phyloP scores from a whole-genome alignment of 306 rosid genomes.

The Casuarina glauca region DNA sequence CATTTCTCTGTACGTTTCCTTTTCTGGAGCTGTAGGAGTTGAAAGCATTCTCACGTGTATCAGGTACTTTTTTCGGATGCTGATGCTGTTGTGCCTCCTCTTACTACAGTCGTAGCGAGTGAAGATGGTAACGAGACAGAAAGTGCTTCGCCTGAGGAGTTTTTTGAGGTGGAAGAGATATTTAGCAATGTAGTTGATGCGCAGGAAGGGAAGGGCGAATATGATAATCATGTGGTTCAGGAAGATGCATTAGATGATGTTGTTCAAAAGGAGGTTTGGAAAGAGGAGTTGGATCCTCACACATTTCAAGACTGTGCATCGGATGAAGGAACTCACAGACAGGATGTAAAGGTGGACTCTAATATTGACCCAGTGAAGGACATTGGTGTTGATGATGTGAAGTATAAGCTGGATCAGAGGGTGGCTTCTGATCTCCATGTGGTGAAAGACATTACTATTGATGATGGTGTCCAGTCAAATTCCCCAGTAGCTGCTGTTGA shows the following conservation, averaged over 20 bases:
- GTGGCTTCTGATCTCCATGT: slow-evolving; percentile 52
- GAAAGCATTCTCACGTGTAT: slow-evolving; percentile 67
- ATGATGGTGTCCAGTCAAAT: slow-evolving; percentile 66
- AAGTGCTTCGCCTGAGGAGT: slow-evolving; percentile 90
- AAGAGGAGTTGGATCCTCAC: slow-evolving; percentile 71
- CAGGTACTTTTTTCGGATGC: slow-evolving; percentile 94
- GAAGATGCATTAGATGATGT: slow-evolving; percentile 33
- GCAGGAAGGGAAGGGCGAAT: slow-evolving; percentile 61
- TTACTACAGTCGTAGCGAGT: slow-evolving; percentile 54
- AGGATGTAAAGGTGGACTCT: slow-evolving; percentile 47
- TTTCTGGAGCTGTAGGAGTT: slow-evolving; percentile 51
- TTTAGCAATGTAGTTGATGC: slow-evolving; percentile 78
- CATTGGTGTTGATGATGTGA: slow-evolving; percentile 81
- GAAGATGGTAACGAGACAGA: slow-evolving; percentile 73
- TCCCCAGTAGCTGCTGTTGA: slow-evolving; percentile 35
- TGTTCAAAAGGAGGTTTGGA: slow-evolving; percentile 58
- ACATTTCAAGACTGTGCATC: slow-evolving; percentile 72
- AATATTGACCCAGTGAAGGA: slow-evolving; percentile 71
- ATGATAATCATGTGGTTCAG: slow-evolving; percentile 43
- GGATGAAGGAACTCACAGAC: slow-evolving; percentile 60
- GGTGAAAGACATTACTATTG: slow-evolving; percentile 89
- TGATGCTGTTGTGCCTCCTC: slow-evolving; percentile 81
- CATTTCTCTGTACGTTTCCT: slow-evolving; percentile 33
- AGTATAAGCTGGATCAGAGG: slow-evolving; percentile 56
- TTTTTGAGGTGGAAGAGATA: slow-evolving; percentile 95